A percentile compares a stretch with the other conserved stretches of the same genome.
Evolutionary conservation across 768 basidiomycete genomes (phyloP).

Genomic region (Amanita polypyramis): DNA sequence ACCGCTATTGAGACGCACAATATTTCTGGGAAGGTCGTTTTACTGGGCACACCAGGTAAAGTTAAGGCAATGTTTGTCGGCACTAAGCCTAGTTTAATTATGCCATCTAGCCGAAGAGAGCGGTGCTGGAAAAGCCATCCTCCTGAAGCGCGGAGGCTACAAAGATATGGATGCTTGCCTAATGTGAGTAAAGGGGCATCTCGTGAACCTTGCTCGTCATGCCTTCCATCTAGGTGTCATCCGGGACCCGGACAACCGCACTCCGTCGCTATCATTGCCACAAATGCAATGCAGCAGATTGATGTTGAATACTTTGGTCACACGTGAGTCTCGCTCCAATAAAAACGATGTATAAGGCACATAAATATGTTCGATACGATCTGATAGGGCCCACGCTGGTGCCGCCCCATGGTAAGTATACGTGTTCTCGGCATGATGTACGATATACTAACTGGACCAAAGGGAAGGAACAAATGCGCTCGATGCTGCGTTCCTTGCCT

Average conservation of each 20-base stretch:
- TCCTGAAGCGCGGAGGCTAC: conserved; percentile 72
- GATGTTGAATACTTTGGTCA: conserved; percentile 67
- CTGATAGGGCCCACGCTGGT: conserved; percentile 64
- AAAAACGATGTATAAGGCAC: background rate
- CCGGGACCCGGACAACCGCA: conserved; percentile 46
- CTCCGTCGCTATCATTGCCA: conserved; percentile 39
- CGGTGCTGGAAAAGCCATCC: conserved; percentile 66
- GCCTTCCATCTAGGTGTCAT: conserved; percentile 48
- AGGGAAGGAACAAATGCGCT: conserved; percentile 81
- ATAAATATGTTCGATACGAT: conserved; percentile 2
- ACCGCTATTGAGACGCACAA: conserved; percentile 53
- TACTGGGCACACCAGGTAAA: conserved; percentile 70
- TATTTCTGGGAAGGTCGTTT: conserved; percentile 55
- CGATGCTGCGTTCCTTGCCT: conserved; percentile 82
- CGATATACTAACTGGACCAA: conserved; percentile 1
- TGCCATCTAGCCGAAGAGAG: conserved; percentile 55
- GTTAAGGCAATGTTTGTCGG: conserved; percentile 1
- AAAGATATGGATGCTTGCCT: conserved; percentile 72
- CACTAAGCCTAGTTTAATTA: conserved; percentile 8
- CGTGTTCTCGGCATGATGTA: background rate
- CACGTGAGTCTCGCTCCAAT: conserved; percentile 32
- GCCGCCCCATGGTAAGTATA: conserved; percentile 55
- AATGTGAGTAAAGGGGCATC: conserved; percentile 35
- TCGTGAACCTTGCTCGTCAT: background rate
- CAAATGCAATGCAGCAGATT: conserved; percentile 56